phyloP scores from a whole-genome alignment of 2,329 filamentous ascomycete species.

The Periconia sp. region DNA sequence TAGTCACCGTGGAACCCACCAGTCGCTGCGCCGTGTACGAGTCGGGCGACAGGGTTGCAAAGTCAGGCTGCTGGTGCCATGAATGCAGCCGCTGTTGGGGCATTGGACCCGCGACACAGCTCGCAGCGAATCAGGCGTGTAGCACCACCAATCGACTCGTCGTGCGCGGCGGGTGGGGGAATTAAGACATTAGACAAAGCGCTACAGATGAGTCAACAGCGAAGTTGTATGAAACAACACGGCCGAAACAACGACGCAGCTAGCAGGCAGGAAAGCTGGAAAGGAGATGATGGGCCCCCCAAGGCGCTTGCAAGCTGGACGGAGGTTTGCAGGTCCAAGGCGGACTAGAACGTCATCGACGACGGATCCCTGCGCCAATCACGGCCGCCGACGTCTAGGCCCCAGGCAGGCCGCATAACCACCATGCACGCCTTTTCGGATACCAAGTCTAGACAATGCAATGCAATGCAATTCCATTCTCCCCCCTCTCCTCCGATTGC shows the following conservation, averaged over 20 bases:
- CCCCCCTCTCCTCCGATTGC: too few species aligned
- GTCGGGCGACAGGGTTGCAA: slow-evolving; percentile 49
- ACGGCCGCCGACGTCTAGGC: slow-evolving; percentile 13
- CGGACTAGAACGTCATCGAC: slow-evolving; percentile 32
- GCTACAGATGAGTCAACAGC: slow-evolving; percentile 13
- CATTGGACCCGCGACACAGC: slow-evolving; percentile 30
- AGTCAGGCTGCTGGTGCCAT: slow-evolving; percentile 42
- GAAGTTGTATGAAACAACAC: slow-evolving; percentile 25
- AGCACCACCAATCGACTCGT: too few species aligned
- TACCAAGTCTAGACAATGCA: too few species aligned
- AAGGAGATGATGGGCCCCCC: too few species aligned
- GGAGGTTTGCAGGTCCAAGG: slow-evolving; percentile 9
- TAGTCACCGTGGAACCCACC: slow-evolving; percentile 40
- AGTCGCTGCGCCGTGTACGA: slow-evolving; percentile 63
- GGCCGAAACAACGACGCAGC: slow-evolving; percentile 10
- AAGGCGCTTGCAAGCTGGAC: slow-evolving; percentile 10
- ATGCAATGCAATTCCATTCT: too few species aligned
- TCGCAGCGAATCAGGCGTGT: slow-evolving; percentile 6
- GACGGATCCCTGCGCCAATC: slow-evolving; percentile 34
- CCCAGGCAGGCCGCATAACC: not conserved
- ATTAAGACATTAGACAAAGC: slow-evolving; percentile 19
- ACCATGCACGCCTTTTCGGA: too few species aligned
- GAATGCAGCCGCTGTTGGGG: slow-evolving; percentile 32
- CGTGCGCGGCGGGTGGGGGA: too few species aligned
- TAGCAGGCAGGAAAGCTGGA: not conserved